A percentile compares a stretch with the other conserved stretches of the same genome.
Evolutionary conservation across 176 grass and related monocot genomes (phyloP).

Genomic region (Oryza coarctata): DNA sequence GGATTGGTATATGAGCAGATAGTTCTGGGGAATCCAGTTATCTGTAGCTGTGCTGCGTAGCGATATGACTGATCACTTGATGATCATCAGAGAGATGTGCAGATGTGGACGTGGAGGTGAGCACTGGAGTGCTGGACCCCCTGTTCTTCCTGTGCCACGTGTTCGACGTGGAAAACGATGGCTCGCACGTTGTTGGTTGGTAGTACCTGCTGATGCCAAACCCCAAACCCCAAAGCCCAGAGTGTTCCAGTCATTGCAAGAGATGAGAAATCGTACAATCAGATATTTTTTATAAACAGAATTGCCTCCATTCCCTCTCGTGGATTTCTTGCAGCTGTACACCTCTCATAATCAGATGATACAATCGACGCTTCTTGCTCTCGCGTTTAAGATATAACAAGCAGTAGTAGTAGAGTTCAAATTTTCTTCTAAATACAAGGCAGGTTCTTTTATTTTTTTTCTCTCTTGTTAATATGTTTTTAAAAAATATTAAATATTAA

Average conservation of each 20-base stretch:
- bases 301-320: not conserved
- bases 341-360: not conserved
- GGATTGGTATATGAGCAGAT: too few relatives aligned
- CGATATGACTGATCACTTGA: not conserved
- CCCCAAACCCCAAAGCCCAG: not conserved
- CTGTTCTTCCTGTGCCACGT: not conserved
- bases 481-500: too few relatives aligned
- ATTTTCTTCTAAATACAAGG: too few relatives aligned
- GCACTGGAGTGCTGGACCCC: not conserved
- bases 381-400: too few relatives aligned
- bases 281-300: not conserved
- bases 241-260: not conserved
- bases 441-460: too few relatives aligned
- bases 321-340: not conserved
- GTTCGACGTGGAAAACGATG: conserved; percentile 22
- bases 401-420: too few relatives aligned
- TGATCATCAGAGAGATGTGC: not conserved
- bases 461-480: too few relatives aligned
- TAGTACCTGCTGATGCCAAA: not conserved
- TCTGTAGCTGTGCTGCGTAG: not conserved
- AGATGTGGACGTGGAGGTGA: not conserved
- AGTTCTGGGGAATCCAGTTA: not conserved
- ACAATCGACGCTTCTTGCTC: not conserved
- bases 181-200: not conserved
- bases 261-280: not conserved